These are phyloP conservation scores for Debaryomyces psychrophilus DNA, from an alignment of 1,139 yeast species.

Conservation along the genomic window DNA sequence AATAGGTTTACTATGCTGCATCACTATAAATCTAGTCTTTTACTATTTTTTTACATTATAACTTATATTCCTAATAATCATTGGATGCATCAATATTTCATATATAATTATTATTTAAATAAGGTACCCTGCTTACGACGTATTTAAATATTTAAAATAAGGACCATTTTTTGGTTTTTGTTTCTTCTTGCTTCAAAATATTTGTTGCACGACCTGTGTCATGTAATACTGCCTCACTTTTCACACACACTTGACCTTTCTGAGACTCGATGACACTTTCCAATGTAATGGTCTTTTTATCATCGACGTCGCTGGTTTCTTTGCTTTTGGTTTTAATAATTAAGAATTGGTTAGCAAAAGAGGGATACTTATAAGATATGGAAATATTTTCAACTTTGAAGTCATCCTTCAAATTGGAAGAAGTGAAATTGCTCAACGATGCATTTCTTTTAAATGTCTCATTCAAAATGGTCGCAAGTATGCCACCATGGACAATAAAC, in stretches of 20 bases:
- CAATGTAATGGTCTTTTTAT: constrained; percentile 29
- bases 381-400: constrained; percentile 53
- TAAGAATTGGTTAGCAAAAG: constrained; percentile 78
- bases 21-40: no score
- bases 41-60: not conserved
- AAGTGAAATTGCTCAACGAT: constrained; percentile 36
- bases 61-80: not conserved
- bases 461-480: constrained; percentile 78
- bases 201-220: constrained; percentile 43
- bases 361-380: constrained; percentile 69
- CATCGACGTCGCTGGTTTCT: constrained; percentile 25
- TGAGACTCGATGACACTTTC: constrained; percentile 39
- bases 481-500: constrained; percentile 86
- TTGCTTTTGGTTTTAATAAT: constrained; percentile 57
- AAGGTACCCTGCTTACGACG: not conserved
- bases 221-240: constrained; percentile 38
- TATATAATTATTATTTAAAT: not conserved
- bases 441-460: constrained; percentile 70
- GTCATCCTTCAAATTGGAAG: constrained; percentile 41
- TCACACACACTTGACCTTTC: constrained; percentile 40
- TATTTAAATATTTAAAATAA: not conserved
- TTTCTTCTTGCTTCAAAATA: not conserved
- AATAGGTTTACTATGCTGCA: no score
- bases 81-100: not conserved
- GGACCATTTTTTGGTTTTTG: constrained; percentile 4